Percentiles rank a stretch among this genome's conserved stretches.
phyloP scores from a whole-genome alignment of 371 early-diverging fungal genomes.

The Syncephalis plumigaleata region DNA sequence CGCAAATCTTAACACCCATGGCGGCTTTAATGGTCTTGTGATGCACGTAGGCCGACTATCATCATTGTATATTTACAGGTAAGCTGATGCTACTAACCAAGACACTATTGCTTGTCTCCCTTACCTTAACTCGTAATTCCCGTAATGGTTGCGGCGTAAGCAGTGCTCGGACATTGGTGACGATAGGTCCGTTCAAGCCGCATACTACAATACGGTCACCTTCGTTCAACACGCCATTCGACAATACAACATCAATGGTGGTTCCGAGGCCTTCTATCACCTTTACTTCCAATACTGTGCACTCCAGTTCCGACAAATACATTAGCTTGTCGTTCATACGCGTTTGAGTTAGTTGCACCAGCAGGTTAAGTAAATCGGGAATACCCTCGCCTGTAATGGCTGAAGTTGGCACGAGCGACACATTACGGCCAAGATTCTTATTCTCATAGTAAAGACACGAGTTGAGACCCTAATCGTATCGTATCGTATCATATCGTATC shows the following conservation, averaged over 20 bases:
- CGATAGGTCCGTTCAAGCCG: conserved; percentile 95
- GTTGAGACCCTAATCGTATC: conserved; percentile 75
- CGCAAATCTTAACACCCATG: conserved; percentile 95
- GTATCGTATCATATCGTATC: too few species aligned
- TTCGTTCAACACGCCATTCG: conserved; percentile 94
- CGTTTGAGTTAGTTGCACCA: conserved; percentile 87
- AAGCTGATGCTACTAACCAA: too few species aligned
- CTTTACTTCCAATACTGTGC: conserved; percentile 99
- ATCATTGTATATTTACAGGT: too few species aligned
- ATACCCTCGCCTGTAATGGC: conserved; percentile 99
- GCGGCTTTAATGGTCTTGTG: conserved; percentile 97
- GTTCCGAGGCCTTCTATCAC: conserved; percentile 99
- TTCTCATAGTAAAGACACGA: conserved; percentile 92
- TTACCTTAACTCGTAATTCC: conserved; percentile 86
- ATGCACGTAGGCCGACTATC: conserved; percentile 73
- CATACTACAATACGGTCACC: conserved; percentile 97
- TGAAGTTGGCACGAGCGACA: conserved; percentile 98
- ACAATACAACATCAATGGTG: conserved; percentile 97
- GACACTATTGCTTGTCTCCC: conserved; percentile 1
- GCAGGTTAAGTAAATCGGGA: conserved; percentile 89
- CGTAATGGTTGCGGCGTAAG: conserved; percentile 98
- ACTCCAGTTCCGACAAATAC: conserved; percentile 93
- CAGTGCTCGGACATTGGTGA: conserved; percentile 87
- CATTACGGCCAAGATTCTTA: conserved; percentile 85
- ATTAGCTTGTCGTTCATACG: conserved; percentile 92